Percentiles rank a stretch among this genome's conserved stretches.
These are phyloP conservation scores for Rhinocladiella similis DNA, from an alignment of 2,329 filamentous ascomycete genomes.

Conservation along the genomic window DNA sequence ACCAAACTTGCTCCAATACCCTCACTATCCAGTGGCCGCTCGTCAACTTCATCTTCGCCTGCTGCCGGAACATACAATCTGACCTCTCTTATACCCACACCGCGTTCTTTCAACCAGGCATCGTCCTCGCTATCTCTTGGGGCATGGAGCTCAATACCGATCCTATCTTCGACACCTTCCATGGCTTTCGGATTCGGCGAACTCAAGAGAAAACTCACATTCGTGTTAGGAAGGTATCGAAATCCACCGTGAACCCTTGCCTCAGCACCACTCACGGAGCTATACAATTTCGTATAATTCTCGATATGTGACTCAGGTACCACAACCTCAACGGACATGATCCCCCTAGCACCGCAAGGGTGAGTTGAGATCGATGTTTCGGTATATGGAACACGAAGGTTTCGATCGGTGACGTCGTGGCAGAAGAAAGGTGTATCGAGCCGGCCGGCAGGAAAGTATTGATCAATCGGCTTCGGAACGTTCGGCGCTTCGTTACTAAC, in stretches of 20 bases:
- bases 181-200: constrained; percentile 14
- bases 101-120: constrained; percentile 20
- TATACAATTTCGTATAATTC: constrained; percentile 21
- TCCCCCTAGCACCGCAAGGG: constrained; percentile 25
- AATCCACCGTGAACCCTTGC: constrained; percentile 11
- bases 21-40: constrained; percentile 17
- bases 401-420: constrained; percentile 29
- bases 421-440: constrained; percentile 30
- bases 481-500: constrained; percentile 14
- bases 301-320: constrained; percentile 20
- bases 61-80: constrained; percentile 14
- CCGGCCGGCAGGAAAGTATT: constrained; percentile 18
- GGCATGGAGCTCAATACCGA: constrained; percentile 18
- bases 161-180: constrained; percentile 8
- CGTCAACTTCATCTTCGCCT: constrained; percentile 15
- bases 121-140: constrained; percentile 21
- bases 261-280: constrained; percentile 13
- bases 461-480: constrained; percentile 12
- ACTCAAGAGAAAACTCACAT: constrained; percentile 17
- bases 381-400: constrained; percentile 32
- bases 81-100: constrained; percentile 23
- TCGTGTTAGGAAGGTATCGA: constrained; percentile 10
- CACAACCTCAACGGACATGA: constrained; percentile 25
- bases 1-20: constrained; percentile 24
- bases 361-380: constrained; percentile 22